Evolutionary conservation across 1,284 basidiomycete genomes (phyloP), one percentile per base, ranked within the genome.

Genomic region (Cystobasidiaceae sp.): DNA sequence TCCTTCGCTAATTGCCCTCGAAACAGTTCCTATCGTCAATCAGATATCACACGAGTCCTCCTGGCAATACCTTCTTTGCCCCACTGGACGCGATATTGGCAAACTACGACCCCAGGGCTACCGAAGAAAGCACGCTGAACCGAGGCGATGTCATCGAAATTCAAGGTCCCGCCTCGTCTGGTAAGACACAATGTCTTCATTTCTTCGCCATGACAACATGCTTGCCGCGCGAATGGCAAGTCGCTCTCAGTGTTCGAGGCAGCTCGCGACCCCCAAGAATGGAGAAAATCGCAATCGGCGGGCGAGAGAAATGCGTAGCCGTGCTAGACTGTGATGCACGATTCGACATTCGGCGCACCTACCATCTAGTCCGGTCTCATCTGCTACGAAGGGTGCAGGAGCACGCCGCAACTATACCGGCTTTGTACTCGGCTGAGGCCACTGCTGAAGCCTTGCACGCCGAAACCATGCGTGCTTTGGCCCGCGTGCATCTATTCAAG

Each of bases 101-200:
- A 32, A 61, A 54, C 32, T 67, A 57, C 37, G 49, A 63, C 21
- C 60, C 66, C 1, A 51, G 46, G n/a, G 54, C 68, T 19, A 13
- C 4, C 2, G 30, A 55, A 17, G 21, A 15, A 3, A 37, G 33
- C n/a, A 57, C 78, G 39, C 75, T 83, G 33, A 75, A 76, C 41
- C 77, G 78, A 23, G 84, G 85, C 30, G 83, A 88, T 75, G 80
- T 88, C 44, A 76, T 90, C 71, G 86, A 88, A 75, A 80, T 91
- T 39, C 86, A 89, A 75, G 89, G 88, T 1, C 81, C 85, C 4
- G 78, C 87, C 2, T 81, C 81, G 21, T 84, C 84, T 17, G 89
- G 87, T 37, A 91, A 90, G 76, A 85, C 86, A 1, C 85, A 86
- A 67, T 75, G 90, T 9, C 75, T 88, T 25, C 86, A 86, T 73